These are phyloP conservation scores for Epichloe sp. DNA, from an alignment of 2,329 filamentous ascomycete genomes.

Conservation along the genomic window DNA sequence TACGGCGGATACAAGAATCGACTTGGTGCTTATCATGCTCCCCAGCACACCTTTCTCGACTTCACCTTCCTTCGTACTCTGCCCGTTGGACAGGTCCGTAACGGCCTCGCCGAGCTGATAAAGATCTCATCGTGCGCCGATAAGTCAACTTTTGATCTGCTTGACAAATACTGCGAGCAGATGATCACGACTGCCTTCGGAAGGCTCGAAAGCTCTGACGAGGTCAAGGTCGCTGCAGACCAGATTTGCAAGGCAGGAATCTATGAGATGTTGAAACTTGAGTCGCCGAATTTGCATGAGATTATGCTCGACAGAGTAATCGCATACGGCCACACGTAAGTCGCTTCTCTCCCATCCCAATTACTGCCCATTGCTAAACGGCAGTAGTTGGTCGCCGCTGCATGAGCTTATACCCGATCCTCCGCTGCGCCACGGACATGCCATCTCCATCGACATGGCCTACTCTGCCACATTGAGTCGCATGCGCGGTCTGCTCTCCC, in stretches of 20 bases:
- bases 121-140: slow-evolving; percentile 64
- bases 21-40: slow-evolving; percentile 60
- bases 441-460: slow-evolving; percentile 65
- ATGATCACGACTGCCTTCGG: slow-evolving; percentile 54
- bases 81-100: slow-evolving; percentile 54
- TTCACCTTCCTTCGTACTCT: slow-evolving; percentile 59
- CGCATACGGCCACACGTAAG: slow-evolving; percentile 57
- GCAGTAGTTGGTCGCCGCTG: slow-evolving; percentile 50
- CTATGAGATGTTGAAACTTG: slow-evolving; percentile 59
- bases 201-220: slow-evolving; percentile 37
- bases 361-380: not conserved
- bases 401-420: slow-evolving; percentile 57
- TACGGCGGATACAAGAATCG: slow-evolving; percentile 67
- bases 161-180: slow-evolving; percentile 57
- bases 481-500: slow-evolving; percentile 45
- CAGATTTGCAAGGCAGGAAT: slow-evolving; percentile 57
- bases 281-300: slow-evolving; percentile 62
- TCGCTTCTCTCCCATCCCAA: no score
- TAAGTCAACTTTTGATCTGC: slow-evolving; percentile 49
- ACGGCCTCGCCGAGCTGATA: slow-evolving; percentile 63
- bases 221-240: slow-evolving; percentile 33
- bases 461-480: slow-evolving; percentile 58
- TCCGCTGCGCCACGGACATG: slow-evolving; percentile 58
- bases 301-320: slow-evolving; percentile 60
- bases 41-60: slow-evolving; percentile 59